Conservation (phyloP, 441 rosid species). For the Syzygium syzygioides region DNA sequence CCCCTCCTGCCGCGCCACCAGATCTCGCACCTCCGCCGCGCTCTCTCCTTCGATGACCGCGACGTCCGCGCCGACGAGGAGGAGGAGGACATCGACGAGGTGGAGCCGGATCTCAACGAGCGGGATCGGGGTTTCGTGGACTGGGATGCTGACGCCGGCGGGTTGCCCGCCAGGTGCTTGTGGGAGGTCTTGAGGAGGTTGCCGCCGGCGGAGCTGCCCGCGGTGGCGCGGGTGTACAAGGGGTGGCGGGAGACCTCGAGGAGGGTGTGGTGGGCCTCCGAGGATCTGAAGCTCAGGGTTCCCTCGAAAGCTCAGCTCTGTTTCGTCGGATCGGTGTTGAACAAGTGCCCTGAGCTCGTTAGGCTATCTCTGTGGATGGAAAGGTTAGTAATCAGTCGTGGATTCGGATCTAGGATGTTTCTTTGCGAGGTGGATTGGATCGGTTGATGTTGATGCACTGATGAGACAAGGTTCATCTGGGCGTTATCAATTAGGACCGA, state of each 20-base stretch:
- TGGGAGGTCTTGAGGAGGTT: slow-evolving; percentile 83
- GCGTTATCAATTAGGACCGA: neutral
- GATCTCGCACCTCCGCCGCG: slow-evolving; percentile 53
- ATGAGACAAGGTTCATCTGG: neutral
- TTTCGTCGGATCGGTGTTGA: slow-evolving; percentile 69
- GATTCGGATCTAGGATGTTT: slow-evolving; percentile 31
- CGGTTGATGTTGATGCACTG: neutral
- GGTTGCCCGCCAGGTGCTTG: slow-evolving; percentile 40
- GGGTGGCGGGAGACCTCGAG: slow-evolving; percentile 75
- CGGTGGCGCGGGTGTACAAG: slow-evolving; percentile 73
- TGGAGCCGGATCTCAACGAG: slow-evolving; percentile 27
- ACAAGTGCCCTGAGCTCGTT: slow-evolving; percentile 72
- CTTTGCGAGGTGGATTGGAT: neutral
- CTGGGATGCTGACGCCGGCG: slow-evolving; percentile 44
- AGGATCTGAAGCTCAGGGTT: slow-evolving; percentile 72
- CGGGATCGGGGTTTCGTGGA: neutral
- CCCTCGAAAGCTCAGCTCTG: slow-evolving; percentile 59
- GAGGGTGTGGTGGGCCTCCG: slow-evolving; percentile 79
- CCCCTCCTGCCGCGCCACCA: slow-evolving; percentile 25
- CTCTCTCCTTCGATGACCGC: slow-evolving; percentile 68
- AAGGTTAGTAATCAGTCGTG: slow-evolving; percentile 45
- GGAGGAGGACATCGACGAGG: slow-evolving; percentile 22
- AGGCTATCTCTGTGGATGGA: slow-evolving; percentile 66
- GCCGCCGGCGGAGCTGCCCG: slow-evolving; percentile 57
- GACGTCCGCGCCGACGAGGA: slow-evolving; percentile 30